Base-by-base conservation (phyloP, 371 early-diverging fungal genomes). In the Rhizopus arrhizus region DNA sequence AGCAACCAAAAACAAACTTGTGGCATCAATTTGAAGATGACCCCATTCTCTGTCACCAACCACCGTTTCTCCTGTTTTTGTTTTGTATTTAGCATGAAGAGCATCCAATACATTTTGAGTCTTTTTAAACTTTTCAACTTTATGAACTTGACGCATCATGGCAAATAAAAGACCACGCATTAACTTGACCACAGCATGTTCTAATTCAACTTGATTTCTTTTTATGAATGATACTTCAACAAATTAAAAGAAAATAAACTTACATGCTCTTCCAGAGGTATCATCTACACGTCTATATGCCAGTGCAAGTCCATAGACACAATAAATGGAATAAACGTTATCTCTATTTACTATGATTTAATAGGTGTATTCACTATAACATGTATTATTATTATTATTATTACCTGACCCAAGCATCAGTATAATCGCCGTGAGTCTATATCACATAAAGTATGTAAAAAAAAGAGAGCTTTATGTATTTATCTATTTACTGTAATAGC, bases 291-390 rank as follows among this genome's bases (percentile, higher is more conserved):
- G 77, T 59, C 91, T 82, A 65, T 94, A 95, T 1, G 94, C 94
- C 2, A 94, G 77, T 2, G 93, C 91, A 22, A 95, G 78, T 42
- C 93, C 94, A 79, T 85, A 94, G 12, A 92, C 93, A 53, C 89
- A 88, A 63, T 91, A 78, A 59, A 95, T 94, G n/a, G 95, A 94
- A 67, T 95, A 93, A 7, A 95, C 95, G 64, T 95, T 95, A 74
- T 95, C 95, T 48, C 95, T 91, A 58, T 36, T 45, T 13, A 48
- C 36, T 36, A 9, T 36, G 6, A 9, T 11, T 36, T 36, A 36
- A 36, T 11, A 36, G 36, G 22, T 22, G 22, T 22, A 22, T 22
- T 22, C 22, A 22, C 2, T 22, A 22, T 22, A 29, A 42, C 9
- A 38, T 51, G 13, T 16, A 36, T 38, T 15, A 36, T 11, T 43